Conservation (phyloP, 768 basidiomycete genomes). For the Tricholoma saponaceum region DNA sequence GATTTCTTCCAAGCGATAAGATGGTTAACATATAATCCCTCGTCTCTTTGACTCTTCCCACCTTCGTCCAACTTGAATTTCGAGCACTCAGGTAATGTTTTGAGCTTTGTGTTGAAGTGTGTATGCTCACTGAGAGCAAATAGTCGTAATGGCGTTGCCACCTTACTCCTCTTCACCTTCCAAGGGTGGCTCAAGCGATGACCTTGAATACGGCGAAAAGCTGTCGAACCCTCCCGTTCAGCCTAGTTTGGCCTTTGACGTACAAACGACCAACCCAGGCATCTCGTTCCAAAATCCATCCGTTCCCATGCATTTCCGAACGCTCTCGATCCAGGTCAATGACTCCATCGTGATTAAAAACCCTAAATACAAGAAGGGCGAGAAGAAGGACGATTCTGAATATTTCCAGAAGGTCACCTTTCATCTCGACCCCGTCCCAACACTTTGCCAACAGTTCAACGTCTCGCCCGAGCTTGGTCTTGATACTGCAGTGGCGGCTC, state of each 20-base stretch:
- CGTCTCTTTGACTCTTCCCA: no score
- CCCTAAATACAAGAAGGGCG: constrained; percentile 7
- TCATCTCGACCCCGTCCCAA: constrained; percentile 8
- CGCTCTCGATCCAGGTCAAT: constrained; percentile 17
- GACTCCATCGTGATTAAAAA: constrained; percentile 9
- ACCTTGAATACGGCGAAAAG: background rate
- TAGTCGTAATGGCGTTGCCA: background rate
- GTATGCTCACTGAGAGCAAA: background rate
- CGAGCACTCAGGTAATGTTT: background rate
- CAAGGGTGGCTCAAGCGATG: background rate
- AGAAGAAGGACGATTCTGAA: constrained; percentile 1
- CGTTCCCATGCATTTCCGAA: constrained; percentile 16
- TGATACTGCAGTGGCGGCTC: constrained; percentile 9
- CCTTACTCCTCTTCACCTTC: background rate
- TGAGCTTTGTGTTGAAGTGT: background rate
- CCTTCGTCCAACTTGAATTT: no score
- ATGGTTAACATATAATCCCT: no score
- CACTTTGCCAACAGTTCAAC: constrained; percentile 9
- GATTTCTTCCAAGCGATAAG: background rate
- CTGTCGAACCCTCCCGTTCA: background rate
- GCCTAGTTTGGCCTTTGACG: background rate
- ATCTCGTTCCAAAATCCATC: constrained; percentile 3
- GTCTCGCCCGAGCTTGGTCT: constrained; percentile 9
- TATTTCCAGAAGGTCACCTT: constrained; percentile 15
- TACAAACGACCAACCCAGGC: background rate